Evolutionary conservation across 345 rosid genomes (phyloP).

Genomic region (Excoecaria agallocha): DNA sequence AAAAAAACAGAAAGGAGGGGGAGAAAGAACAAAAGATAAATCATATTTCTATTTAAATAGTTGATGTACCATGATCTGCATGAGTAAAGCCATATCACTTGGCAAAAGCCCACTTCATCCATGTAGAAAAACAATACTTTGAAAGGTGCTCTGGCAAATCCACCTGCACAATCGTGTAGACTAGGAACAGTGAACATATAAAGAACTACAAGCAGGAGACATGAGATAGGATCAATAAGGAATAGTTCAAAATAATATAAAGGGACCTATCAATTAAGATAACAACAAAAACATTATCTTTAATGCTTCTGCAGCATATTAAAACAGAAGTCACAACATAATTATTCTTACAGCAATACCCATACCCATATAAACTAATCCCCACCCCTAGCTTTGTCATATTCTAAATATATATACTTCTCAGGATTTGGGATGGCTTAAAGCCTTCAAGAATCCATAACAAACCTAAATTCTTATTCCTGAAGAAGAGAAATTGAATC

Average conservation of each 20-base stretch:
- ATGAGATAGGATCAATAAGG: background rate
- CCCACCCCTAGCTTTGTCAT: background rate
- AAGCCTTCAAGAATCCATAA: too few species aligned
- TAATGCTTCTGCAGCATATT: background rate
- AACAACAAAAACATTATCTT: conserved; percentile 2
- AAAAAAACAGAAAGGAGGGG: background rate
- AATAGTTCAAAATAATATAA: background rate
- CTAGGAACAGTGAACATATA: background rate
- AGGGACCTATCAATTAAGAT: background rate
- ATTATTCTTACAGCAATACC: background rate
- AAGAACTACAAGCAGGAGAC: background rate
- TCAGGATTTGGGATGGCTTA: too few species aligned
- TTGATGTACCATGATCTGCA: background rate
- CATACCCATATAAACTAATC: background rate
- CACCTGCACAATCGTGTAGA: conserved; percentile 41
- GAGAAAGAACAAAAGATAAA: background rate
- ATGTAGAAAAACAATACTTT: conserved; percentile 62
- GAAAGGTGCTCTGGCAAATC: conserved; percentile 87
- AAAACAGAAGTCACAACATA: background rate
- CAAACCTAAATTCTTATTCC: too few species aligned
- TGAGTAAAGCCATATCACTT: conserved; percentile 27
- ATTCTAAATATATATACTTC: background rate
- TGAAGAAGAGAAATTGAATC: too few species aligned
- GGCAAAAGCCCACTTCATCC: conserved; percentile 65
- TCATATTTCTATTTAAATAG: too few species aligned